Base-by-base conservation (phyloP, 257 asterid species). In the Solanum sejunctum region DNA sequence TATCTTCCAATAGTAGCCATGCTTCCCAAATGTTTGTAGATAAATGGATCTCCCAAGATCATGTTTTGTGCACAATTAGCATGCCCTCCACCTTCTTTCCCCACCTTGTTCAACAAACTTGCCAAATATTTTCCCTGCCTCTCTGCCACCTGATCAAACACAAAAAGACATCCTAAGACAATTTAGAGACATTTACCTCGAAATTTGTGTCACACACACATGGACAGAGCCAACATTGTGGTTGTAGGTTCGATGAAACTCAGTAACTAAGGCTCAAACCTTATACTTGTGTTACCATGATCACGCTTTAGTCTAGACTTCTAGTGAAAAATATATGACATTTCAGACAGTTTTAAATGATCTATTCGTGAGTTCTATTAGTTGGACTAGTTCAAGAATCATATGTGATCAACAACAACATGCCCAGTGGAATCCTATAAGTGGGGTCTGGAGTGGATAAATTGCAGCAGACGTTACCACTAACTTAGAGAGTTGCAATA, bases 1-100 rank as follows among this genome's bases (percentile, higher is more conserved):
- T 91, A 93, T 88, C 99, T 89, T 79, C 99, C 98, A 60, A 96
- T 43, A 3, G 98, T 93, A 39, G 99, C 99, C 98, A 93, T 96
- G 93, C 98, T 96, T 61, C 99, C 99, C 88, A 96, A 77, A 84
- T 95, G 99, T 90, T 71, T 93, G 80, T 95, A 96, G 61, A 96
- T 94, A 54, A 93, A 96, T 21, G 90, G 90, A 17, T 85, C 79
- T 18, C 98, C 98, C 4, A 92, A 85, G 84, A 88, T 92, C 45
- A 91, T 21, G n/a, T 88, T 90, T 64, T 85, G 85, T 77, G 97
- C 93, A 41, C 93, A 86, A 80, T 87, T 85, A 2, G 97, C 99
- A 56, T 84, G 93, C 26, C 98, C 98, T 12, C 97, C 98, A 11
- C 98, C 98, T 10, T 88, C 92, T 84, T 92, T 91, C 11, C 97